A percentile compares a stretch with the other conserved stretches of the same genome.
These are phyloP conservation scores for Microbotryomycetes sp. DNA, from an alignment of 1,284 basidiomycete species.

Conservation along the genomic window DNA sequence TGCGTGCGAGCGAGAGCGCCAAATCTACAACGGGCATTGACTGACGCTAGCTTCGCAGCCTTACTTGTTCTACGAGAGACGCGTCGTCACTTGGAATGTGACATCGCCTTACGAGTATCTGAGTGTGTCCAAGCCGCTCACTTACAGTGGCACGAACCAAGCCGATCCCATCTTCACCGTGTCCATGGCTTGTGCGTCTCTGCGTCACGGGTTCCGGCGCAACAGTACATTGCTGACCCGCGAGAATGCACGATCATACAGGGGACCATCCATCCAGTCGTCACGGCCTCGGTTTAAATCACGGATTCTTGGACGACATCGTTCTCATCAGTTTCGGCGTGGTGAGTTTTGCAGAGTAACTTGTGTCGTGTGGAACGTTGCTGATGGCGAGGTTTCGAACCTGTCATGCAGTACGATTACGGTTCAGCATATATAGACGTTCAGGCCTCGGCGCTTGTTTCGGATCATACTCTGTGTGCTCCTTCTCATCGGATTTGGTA, in stretches of 20 bases:
- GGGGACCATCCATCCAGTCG: slow-evolving; percentile 14
- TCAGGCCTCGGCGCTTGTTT: neutral
- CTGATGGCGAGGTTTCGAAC: neutral
- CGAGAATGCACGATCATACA: neutral
- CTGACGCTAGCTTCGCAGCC: slow-evolving; percentile 11
- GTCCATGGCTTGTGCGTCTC: slow-evolving; percentile 18
- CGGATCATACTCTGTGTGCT: neutral
- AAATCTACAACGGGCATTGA: neutral
- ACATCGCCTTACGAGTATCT: slow-evolving; percentile 25
- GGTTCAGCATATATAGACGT: slow-evolving; percentile 11
- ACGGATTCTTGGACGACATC: slow-evolving; percentile 28
- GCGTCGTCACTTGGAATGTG: slow-evolving; percentile 28
- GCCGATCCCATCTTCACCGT: slow-evolving; percentile 31
- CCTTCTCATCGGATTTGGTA: neutral
- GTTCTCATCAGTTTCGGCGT: slow-evolving; percentile 25
- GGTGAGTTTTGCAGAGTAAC: slow-evolving; percentile 1
- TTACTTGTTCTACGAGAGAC: slow-evolving; percentile 26
- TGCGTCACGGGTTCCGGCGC: neutral
- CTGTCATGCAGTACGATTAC: slow-evolving; percentile 8
- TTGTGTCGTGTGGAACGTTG: neutral
- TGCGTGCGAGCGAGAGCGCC: neutral
- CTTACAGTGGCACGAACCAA: slow-evolving; percentile 27
- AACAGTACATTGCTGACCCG: neutral
- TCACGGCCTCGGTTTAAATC: slow-evolving; percentile 23
- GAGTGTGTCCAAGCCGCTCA: slow-evolving; percentile 25